Base-by-base conservation (phyloP, 495 filamentous ascomycete species). In the Penicillium cinerascens region DNA sequence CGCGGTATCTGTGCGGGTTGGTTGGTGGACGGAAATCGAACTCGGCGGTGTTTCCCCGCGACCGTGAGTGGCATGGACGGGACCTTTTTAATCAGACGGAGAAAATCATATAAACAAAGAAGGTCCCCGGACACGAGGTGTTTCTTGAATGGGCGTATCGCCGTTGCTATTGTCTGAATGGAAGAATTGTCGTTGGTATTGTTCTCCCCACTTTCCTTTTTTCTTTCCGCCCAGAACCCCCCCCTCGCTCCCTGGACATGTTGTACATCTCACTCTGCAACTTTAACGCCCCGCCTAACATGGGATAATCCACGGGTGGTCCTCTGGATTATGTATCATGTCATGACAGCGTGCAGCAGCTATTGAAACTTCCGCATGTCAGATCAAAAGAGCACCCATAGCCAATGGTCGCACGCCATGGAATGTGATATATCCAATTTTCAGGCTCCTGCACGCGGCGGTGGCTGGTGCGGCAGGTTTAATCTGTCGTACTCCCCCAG, bases 11-110 rank as follows among this genome's bases (percentile, higher is more conserved):
- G 16, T 17, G 37, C 37, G 37, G 41, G 49, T 45, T 46, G 45
- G 42, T 18, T 58, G 46, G 43, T 54, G 22, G 49, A 43, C 43
- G 50, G 60, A 26, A 69, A 76, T 55, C 71, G 71, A 62, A 76
- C 73, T 69, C 72, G 70, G 51, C 70, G 69, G 47, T 62, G 51
- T 58, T 64, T 72, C 52, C 66, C 68, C 46, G 66, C 62, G 47
- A 65, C 52, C 49, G 66, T 63, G 47, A 60, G 46, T 41, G 71
- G 69, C 73, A 76, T 74, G 56, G 52, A 64, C 49, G 21, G 27
- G 40, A n/a, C 11, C 23, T 9, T 3, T 46, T 4, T 33, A 13
- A 33, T 39, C 13, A 6, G 16, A 39, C 6, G 2, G n/a, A 39
- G 5, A 11, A 17, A 18, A 39, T 38, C 15, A 38, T 1, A 40